Conservation (phyloP, 2,329 filamentous ascomycete species). For the Karstenula rhodostoma region DNA sequence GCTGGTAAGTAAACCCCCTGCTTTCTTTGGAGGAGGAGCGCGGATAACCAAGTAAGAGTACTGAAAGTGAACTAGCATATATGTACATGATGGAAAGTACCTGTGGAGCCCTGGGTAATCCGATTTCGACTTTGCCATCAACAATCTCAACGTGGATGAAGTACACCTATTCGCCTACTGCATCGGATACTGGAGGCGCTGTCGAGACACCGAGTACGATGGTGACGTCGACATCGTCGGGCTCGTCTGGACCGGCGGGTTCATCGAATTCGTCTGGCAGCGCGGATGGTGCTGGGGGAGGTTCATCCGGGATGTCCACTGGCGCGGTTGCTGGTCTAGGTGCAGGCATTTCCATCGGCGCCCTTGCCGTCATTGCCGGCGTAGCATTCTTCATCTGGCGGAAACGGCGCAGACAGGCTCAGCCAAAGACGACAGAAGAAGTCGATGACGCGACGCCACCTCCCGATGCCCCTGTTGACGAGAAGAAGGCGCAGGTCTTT, state of each 20-base stretch:
- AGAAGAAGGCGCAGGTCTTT: not conserved
- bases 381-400: not conserved
- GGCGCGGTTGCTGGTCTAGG: not conserved
- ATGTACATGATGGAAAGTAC: not conserved
- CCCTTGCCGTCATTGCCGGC: not conserved
- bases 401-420: not conserved
- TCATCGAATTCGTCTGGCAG: not conserved
- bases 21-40: not conserved
- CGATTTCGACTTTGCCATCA: slow-evolving; percentile 3
- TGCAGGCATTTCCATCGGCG: not conserved
- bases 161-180: not conserved
- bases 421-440: not conserved
- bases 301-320: not conserved
- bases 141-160: not conserved
- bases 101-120: not conserved
- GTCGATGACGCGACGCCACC: not conserved
- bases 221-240: not conserved
- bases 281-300: not conserved
- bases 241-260: not conserved
- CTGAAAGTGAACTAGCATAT: not conserved
- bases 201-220: not conserved
- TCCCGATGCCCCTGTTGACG: not conserved
- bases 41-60: not conserved
- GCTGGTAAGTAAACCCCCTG: not conserved
- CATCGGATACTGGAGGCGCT: not conserved